phyloP scores from a whole-genome alignment of 768 basidiomycete genomes.

The Russula sp. region DNA sequence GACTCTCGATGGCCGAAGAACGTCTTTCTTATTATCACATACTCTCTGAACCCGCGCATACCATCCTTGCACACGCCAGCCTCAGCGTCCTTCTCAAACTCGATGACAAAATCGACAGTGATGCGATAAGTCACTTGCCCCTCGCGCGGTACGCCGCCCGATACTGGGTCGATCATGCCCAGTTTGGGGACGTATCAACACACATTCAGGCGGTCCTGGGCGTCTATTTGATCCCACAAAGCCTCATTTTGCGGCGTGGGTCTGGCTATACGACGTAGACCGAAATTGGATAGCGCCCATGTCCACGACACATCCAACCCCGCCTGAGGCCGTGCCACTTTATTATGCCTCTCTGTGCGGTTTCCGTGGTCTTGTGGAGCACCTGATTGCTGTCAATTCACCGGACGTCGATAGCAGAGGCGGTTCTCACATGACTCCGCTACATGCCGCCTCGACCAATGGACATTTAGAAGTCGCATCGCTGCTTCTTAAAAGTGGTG shows the following conservation, averaged over 20 bases:
- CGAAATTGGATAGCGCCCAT: constrained; percentile 2
- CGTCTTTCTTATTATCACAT: constrained; percentile 21
- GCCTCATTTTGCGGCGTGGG: constrained; percentile 13
- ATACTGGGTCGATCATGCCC: constrained; percentile 17
- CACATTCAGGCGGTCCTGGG: constrained; percentile 1
- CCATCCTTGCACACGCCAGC: constrained; percentile 1
- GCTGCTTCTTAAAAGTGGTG: constrained; percentile 3
- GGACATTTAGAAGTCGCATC: neutral
- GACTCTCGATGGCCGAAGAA: neutral
- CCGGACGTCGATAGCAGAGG: neutral
- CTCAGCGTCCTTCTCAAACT: constrained; percentile 16
- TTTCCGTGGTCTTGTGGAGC: constrained; percentile 5
- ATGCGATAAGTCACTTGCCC: neutral
- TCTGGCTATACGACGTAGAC: constrained; percentile 15
- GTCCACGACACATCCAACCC: neutral
- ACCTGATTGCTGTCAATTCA: neutral
- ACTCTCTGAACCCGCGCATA: constrained; percentile 9
- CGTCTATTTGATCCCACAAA: constrained; percentile 2
- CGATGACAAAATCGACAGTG: constrained; percentile 5
- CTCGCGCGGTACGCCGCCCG: constrained; percentile 3
- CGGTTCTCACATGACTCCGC: neutral
- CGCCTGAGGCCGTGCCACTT: neutral
- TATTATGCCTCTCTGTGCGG: constrained; percentile 21
- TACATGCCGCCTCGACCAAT: neutral
- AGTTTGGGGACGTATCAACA: neutral